A percentile compares a stretch with the other conserved stretches of the same genome.
phyloP scores from a whole-genome alignment of 2,329 filamentous ascomycete genomes.

The Hypomyces perniciosus region DNA sequence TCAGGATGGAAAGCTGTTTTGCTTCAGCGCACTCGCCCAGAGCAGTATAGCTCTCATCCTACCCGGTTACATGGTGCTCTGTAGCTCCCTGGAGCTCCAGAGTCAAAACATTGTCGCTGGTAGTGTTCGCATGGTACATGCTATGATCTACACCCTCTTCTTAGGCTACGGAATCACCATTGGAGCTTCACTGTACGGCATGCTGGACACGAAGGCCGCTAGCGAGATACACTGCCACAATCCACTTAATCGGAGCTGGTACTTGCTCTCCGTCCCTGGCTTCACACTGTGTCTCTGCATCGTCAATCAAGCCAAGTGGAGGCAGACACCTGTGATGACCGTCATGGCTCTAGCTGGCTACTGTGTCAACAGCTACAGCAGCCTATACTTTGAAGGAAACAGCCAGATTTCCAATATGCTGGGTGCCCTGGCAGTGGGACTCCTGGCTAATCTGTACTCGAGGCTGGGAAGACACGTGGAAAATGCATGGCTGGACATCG shows the following conservation, averaged over 20 bases:
- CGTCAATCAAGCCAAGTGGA: conserved; percentile 77
- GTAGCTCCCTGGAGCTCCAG: conserved; percentile 58
- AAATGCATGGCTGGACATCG: conserved; percentile 45
- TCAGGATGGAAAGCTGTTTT: conserved; percentile 51
- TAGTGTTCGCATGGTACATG: conserved; percentile 69
- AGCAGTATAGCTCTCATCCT: conserved; percentile 71
- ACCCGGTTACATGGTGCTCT: conserved; percentile 49
- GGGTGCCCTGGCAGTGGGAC: conserved; percentile 68
- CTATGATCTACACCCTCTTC: conserved; percentile 69
- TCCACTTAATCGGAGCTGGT: conserved; percentile 40
- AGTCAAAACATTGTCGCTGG: conserved; percentile 65
- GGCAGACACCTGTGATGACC: conserved; percentile 70
- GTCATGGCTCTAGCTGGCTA: conserved; percentile 69
- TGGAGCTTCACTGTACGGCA: conserved; percentile 59
- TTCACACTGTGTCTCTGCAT: conserved; percentile 72
- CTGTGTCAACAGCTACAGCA: conserved; percentile 67
- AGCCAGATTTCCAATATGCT: conserved; percentile 72
- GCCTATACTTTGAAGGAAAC: conserved; percentile 60
- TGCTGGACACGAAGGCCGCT: conserved; percentile 51
- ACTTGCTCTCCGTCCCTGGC: conserved; percentile 66
- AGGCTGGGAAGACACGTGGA: conserved; percentile 55
- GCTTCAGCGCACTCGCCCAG: conserved; percentile 66
- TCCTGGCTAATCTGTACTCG: conserved; percentile 74
- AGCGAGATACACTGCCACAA: conserved; percentile 36
- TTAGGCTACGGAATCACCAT: conserved; percentile 70